Base-by-base conservation (phyloP, 2,329 filamentous ascomycete genomes). In the Penicillium sp. region DNA sequence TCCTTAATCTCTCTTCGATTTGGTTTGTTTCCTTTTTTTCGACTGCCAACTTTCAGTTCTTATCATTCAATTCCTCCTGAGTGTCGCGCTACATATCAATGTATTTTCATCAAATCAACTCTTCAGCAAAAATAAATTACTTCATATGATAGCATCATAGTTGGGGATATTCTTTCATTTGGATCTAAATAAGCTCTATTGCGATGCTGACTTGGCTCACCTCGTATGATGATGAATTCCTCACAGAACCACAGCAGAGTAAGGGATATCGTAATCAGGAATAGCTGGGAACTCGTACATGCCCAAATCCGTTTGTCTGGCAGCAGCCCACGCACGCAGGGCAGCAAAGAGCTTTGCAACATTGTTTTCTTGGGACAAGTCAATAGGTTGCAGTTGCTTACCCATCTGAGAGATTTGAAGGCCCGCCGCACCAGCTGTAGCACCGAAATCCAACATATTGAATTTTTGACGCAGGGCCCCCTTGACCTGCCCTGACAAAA, bases 381-480 rank as follows among this genome's bases (percentile, higher is more conserved):
- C 80, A 43, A 83, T 75, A 3, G 81, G 81, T 63, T 80, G 69
- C 49, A 80, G 70, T 46, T 80, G 78, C 63, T 79, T 80, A 9
- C 79, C 79, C 10, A 83, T 63, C 65, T 82, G 79, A 46, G 71
- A 65, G 30, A 83, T 80, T 65, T 83, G 80, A 13, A 75, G 72
- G 2, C 79, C 79, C 1, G 77, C 77, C 23, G 75, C 72, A 12
- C 77, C 72, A 49, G 72, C 75, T 2, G 77, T 76, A 10, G 75
- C 48, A 3, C 72, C 76, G 56, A 85, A 84, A 56, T 86, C 71
- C 29, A 81, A 70, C 32, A 82, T 76, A 41, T 80, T 78, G 2
- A 80, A 54, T 26, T 73, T 58, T 49, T 72, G 66, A 44, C 80
- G 62, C 46, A 85, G 77, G 0, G 80, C 80, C 0, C 77, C 77